Conservation (phyloP, 495 filamentous ascomycete genomes). For the Talaromyces thailandensis region DNA sequence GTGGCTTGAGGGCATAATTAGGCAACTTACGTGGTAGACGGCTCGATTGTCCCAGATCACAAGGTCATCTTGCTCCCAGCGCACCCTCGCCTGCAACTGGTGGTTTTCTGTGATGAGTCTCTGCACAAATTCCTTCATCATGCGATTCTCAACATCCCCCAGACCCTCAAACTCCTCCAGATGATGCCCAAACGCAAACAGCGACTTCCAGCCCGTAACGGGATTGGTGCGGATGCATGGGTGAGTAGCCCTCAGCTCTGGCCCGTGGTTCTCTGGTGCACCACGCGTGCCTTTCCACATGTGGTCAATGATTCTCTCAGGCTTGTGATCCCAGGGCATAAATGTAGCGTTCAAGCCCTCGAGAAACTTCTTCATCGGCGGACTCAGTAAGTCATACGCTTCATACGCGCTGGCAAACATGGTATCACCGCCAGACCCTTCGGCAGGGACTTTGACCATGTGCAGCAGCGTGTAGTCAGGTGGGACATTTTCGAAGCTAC, state of each 20-base stretch:
- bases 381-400: constrained; percentile 65
- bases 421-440: constrained; percentile 54
- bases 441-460: constrained; percentile 47
- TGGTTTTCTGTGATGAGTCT: constrained; percentile 56
- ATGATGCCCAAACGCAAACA: constrained; percentile 52
- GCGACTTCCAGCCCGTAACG: constrained; percentile 59
- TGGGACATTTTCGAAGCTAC: constrained; percentile 60
- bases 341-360: constrained; percentile 61
- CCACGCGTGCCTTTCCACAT: constrained; percentile 51
- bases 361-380: constrained; percentile 55
- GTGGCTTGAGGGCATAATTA: neutral
- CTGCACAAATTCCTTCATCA: constrained; percentile 47
- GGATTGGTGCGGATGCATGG: constrained; percentile 76
- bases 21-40: constrained; percentile 41
- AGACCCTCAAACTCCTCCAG: constrained; percentile 49
- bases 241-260: constrained; percentile 53
- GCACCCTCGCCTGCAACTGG: constrained; percentile 26
- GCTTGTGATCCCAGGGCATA: constrained; percentile 48
- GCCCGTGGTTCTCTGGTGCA: constrained; percentile 59
- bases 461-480: constrained; percentile 61
- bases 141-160: constrained; percentile 44
- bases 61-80: neutral
- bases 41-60: constrained; percentile 66
- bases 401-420: constrained; percentile 74
- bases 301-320: constrained; percentile 44